Base-by-base conservation (phyloP, 129 eudicot genomes). In the Centaurea solstitialis region DNA sequence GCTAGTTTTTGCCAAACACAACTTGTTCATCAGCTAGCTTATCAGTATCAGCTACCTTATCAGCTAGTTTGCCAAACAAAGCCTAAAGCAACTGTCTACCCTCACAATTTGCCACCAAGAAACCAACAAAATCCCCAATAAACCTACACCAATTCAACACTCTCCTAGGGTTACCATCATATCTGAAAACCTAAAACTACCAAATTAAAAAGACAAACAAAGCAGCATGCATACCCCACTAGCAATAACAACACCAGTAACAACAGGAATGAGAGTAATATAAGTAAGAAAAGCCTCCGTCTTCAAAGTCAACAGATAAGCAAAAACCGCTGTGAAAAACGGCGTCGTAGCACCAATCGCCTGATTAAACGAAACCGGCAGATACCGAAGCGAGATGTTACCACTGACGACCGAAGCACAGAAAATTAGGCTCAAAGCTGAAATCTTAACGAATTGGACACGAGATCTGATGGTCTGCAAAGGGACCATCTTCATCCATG, bases 331-430 rank as follows among this genome's bases (percentile, higher is more conserved):
- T 0, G 98, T 93, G 73, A 90, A 93, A 72, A 90, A 93, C 0
- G 98, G 98, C 74, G 96, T 91, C 10, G 96, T 93, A 35, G 98
- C 96, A 15, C 96, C 98, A 71, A 93, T 86, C 3, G 96, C 96
- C 69, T 93, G 98, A 79, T 90, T 91, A 62, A 93, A 93, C 18
- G 96, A 90, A 12, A 93, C 98, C 3, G 94, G 98, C 89, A 91
- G 79, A 82, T 86, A 93, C 65, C 86, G 68, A 1, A 94, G 76
- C 21, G 98, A 94, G 6, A 90, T 77, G 65, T 94, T 90, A 11
- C 98, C 98, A 76, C 98, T 88, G 4, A 94, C 98, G 68, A 91
- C 97, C n/a, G 98, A 94, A n/a, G 85, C 91, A 81, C 93, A 90
- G 68, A 89, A 92, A 28, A 92, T 85, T 4, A 86, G 57, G 73